phyloP scores from a whole-genome alignment of 768 basidiomycete genomes.

The Clitopilus hobsonii region DNA sequence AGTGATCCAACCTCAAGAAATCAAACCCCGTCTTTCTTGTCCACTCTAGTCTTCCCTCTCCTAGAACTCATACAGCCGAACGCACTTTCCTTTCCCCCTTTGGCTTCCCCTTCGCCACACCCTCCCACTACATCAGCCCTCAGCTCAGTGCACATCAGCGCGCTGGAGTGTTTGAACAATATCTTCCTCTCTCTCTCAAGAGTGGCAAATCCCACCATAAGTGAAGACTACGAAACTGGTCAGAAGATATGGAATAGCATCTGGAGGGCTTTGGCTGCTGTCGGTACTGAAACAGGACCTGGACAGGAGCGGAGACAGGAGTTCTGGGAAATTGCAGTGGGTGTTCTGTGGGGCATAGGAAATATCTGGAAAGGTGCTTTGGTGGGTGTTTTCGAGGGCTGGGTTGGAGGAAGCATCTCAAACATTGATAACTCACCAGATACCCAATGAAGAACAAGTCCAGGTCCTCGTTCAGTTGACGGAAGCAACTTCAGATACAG shows the following conservation, averaged over 20 bases:
- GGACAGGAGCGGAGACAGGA: slow-evolving; percentile 69
- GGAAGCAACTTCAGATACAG: slow-evolving; percentile 46
- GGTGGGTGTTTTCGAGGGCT: slow-evolving; percentile 39
- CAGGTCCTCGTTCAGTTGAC: slow-evolving; percentile 64
- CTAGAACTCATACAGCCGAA: slow-evolving; percentile 72
- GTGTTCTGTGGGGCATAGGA: slow-evolving; percentile 87
- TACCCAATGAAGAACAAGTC: slow-evolving; percentile 55
- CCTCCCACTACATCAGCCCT: slow-evolving; percentile 88
- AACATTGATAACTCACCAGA: background rate
- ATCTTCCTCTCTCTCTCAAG: slow-evolving; percentile 72
- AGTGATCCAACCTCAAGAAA: slow-evolving; percentile 34
- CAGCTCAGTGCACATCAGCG: slow-evolving; percentile 76
- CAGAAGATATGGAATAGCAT: slow-evolving; percentile 56
- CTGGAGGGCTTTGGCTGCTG: slow-evolving; percentile 56
- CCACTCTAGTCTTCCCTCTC: slow-evolving; percentile 62
- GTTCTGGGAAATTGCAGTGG: slow-evolving; percentile 76
- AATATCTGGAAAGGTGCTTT: slow-evolving; percentile 66
- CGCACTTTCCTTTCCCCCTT: slow-evolving; percentile 76
- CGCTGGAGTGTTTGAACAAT: slow-evolving; percentile 89
- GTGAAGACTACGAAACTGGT: slow-evolving; percentile 45
- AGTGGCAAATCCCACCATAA: slow-evolving; percentile 32
- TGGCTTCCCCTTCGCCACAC: slow-evolving; percentile 63
- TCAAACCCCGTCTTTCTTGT: slow-evolving; percentile 41
- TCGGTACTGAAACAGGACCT: slow-evolving; percentile 54
- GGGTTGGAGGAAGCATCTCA: background rate